Evolutionary conservation across 2,329 filamentous ascomycete species (phyloP).

Genomic region (Alternaria arborescens): DNA sequence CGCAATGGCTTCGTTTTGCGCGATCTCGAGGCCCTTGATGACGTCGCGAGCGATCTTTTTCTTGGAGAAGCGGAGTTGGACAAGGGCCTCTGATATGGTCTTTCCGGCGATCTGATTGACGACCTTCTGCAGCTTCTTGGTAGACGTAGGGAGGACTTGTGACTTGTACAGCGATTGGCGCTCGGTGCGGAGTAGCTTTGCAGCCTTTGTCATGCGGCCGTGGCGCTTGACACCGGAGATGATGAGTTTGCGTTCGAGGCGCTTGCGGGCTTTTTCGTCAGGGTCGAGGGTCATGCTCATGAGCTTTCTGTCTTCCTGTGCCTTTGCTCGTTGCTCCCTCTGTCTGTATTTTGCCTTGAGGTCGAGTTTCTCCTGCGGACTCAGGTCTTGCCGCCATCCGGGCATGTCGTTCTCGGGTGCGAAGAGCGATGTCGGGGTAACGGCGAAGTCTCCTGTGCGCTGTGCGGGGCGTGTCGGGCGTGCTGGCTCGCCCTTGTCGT

Average conservation of each 20-base stretch:
- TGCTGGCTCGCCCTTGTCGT: conserved; percentile 1
- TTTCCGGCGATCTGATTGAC: conserved; percentile 91
- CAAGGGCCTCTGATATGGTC: conserved; percentile 89
- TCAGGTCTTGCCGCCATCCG: conserved; percentile 31
- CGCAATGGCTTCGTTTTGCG: conserved; percentile 81
- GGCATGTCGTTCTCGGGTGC: conserved; percentile 36
- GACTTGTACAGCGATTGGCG: conserved; percentile 68
- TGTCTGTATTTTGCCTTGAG: conserved; percentile 22
- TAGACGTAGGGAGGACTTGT: conserved; percentile 78
- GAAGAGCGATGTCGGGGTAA: conserved; percentile 34
- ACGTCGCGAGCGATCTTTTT: conserved; percentile 91
- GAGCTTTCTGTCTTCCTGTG: conserved; percentile 60
- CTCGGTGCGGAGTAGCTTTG: conserved; percentile 73
- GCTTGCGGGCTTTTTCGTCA: conserved; percentile 72
- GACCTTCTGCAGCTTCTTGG: conserved; percentile 90
- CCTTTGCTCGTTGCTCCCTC: conserved; percentile 13
- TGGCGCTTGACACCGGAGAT: conserved; percentile 75
- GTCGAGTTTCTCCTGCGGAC: conserved; percentile 22
- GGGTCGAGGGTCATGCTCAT: conserved; percentile 71
- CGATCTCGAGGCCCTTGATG: conserved; percentile 78
- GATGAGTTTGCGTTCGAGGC: conserved; percentile 86
- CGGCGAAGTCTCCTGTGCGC: conserved; percentile 29
- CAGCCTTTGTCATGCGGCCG: conserved; percentile 70
- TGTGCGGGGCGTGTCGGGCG: conserved; percentile 14
- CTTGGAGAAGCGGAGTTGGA: conserved; percentile 94